Base-by-base conservation (phyloP, 495 filamentous ascomycete genomes). In the Neurospora hispaniola region DNA sequence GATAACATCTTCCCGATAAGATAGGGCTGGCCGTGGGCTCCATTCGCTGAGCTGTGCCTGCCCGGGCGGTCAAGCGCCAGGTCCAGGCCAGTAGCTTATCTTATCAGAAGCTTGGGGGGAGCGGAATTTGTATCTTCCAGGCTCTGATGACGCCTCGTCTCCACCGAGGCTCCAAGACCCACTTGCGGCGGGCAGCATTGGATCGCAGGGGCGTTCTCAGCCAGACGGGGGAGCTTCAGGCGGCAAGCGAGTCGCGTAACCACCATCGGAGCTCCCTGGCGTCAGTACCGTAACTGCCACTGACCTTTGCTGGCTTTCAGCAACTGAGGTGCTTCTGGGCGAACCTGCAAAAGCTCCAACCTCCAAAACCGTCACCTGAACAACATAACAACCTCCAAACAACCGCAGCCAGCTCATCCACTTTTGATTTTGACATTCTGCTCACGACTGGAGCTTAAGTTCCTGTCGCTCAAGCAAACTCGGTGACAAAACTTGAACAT, bases 171-270 rank as follows among this genome's bases (percentile, higher is more conserved):
- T 27, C 12, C 54, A 7, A 23, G 54, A 62, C 23, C 54, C 54
- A 62, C 54, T 62, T 62, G 23, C 35, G 27, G 48, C 27, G 27
- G 54, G 54, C 54, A 35, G 39, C 43, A 38, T 6, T 38, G 35
- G 35, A 35, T 71, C 41, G 70, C n/a, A 54, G 42, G 70, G 70
- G 70, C 20, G 12, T 16, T 31, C 31, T 39, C 69, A 70, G 39
- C 54, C 54, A 66, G 54, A 66, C 54, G 54, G 54, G 20, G 39
- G 54, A 66, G 72, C 72, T 73, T 71, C 74, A 82, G 81, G 81
- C 81, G 80, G 80, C 81, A 79, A 81, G 73, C 77, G 78, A 75
- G 79, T 83, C 81, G 80, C 81, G 81, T 82, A 82, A 82, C 79
- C 75, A 74, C 68, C 59, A 48, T 38, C 35, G 54, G 54, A 66